Conservation (phyloP, 192 early-diverging fungal species). For the Spizellomyces punctatus region DNA sequence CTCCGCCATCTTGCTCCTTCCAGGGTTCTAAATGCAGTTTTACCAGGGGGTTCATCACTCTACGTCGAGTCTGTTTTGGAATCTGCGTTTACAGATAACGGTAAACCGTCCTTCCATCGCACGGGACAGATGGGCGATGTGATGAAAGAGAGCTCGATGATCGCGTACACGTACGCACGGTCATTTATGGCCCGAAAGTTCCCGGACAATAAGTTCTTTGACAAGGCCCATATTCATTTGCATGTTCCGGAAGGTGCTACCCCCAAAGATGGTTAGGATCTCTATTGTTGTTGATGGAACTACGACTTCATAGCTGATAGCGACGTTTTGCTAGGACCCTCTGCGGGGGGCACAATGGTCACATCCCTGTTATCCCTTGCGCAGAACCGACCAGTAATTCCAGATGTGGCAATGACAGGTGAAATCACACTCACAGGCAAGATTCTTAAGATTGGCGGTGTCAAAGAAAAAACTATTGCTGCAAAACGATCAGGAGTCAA, state of each 20-base stretch:
- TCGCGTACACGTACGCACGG: constrained; percentile 97
- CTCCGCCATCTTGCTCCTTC: constrained; percentile 6
- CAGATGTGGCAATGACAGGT: constrained; percentile 96
- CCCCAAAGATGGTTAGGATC: constrained; percentile 85
- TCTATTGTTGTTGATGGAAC: neutral
- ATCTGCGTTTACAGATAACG: constrained; percentile 57
- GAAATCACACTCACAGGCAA: constrained; percentile 97
- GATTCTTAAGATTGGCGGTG: constrained; percentile 94
- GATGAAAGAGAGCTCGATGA: constrained; percentile 96
- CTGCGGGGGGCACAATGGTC: constrained; percentile 94
- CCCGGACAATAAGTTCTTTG: constrained; percentile 90
- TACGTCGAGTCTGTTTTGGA: constrained; percentile 96
- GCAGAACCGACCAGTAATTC: constrained; percentile 71
- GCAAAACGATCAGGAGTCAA: constrained; percentile 91
- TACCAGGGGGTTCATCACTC: constrained; percentile 78
- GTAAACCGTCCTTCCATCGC: constrained; percentile 69
- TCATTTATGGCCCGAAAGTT: constrained; percentile 72
- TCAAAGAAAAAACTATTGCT: constrained; percentile 98
- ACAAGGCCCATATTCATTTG: constrained; percentile 86
- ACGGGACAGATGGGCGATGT: constrained; percentile 99
- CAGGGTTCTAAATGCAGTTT: neutral
- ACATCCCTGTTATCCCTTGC: constrained; percentile 92
- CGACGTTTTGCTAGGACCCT: constrained; percentile 67
- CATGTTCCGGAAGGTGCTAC: constrained; percentile 98
- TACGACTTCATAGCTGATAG: neutral